Conservation (phyloP, 495 filamentous ascomycete genomes). For the Aspergillus baeticus region DNA sequence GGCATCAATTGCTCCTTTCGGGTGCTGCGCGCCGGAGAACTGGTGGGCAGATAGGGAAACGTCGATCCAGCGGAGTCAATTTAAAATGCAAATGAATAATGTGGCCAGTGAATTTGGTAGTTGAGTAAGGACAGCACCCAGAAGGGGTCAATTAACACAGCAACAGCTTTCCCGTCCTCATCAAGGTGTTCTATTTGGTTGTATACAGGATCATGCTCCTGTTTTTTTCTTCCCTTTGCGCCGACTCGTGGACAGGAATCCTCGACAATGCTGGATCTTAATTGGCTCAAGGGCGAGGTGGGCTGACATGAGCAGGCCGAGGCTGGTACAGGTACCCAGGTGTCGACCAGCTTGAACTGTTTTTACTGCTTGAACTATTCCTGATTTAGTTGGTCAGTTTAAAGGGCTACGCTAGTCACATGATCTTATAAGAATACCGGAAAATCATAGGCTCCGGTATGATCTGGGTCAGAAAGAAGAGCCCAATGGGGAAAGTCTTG, state of each 20-base stretch:
- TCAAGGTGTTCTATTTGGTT: neutral
- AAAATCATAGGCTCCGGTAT: constrained; percentile 24
- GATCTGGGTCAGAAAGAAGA: constrained; percentile 12
- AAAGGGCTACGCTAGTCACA: constrained; percentile 31
- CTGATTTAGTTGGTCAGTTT: too few relatives aligned
- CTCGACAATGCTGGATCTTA: neutral
- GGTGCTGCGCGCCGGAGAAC: constrained; percentile 16
- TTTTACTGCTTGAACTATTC: too few relatives aligned
- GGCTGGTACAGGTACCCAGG: neutral
- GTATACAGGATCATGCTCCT: constrained; percentile 1
- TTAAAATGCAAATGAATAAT: constrained; percentile 9
- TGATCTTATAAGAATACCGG: constrained; percentile 29
- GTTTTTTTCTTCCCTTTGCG: neutral
- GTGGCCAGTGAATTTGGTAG: too few relatives aligned
- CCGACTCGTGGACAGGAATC: neutral
- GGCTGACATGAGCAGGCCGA: constrained; percentile 9
- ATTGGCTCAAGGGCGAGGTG: constrained; percentile 12
- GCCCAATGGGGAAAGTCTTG: constrained; percentile 37
- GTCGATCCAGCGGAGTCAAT: constrained; percentile 10
- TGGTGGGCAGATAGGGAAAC: constrained; percentile 16
- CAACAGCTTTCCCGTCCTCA: neutral
- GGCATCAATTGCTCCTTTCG: constrained; percentile 37
- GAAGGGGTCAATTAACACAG: neutral
- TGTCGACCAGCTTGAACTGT: neutral
- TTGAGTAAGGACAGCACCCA: neutral